Base-by-base conservation (phyloP, 495 filamentous ascomycete genomes). In the Immersiella caudata region DNA sequence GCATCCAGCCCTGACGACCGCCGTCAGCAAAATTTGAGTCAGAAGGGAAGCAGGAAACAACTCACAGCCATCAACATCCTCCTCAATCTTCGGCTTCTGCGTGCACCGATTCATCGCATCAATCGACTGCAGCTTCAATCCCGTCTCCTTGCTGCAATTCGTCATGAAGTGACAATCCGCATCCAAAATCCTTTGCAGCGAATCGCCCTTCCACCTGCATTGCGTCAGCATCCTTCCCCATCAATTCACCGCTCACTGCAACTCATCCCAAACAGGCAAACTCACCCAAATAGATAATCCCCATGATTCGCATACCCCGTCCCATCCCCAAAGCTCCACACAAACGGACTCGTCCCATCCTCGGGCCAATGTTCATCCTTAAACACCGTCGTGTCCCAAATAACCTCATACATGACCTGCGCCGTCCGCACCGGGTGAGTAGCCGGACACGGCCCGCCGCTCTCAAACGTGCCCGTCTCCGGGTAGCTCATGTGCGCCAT, bases 271-370 rank as follows among this genome's bases (percentile, higher is more conserved):
- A 6, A 35, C 18, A 60, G 26, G 25, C n/a, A 18, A 35, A 60
- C 27, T 60, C 29, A 60, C 18, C 78, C 75, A 65, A 81, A 81
- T 3, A 80, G 65, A 35, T 79, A 79, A 65, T 81, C 78, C 1
- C 78, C 79, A 62, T 81, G 78, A 49, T 75, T 79, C 4, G 76
- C 78, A 64, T 77, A 79, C 2, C 79, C 79, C 1, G 76, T 77
- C 14, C 51, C 50, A 56, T 82, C 75, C 35, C 79, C 79, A 67
- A 80, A 80, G 50, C 73, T 76, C 80, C 81, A 83, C 22, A 82
- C 77, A 70, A 83, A 82, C 24, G 80, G 81, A 22, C 67, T 81
- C 76, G 40, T 74, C 52, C 77, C 78, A 60, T 80, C 79, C 33
- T 70, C 68, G 1, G 80, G 79, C 80, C 81, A 82, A 50, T 73